phyloP scores from a whole-genome alignment of 2,329 filamentous ascomycete species.

The Colletotrichum orbiculare region DNA sequence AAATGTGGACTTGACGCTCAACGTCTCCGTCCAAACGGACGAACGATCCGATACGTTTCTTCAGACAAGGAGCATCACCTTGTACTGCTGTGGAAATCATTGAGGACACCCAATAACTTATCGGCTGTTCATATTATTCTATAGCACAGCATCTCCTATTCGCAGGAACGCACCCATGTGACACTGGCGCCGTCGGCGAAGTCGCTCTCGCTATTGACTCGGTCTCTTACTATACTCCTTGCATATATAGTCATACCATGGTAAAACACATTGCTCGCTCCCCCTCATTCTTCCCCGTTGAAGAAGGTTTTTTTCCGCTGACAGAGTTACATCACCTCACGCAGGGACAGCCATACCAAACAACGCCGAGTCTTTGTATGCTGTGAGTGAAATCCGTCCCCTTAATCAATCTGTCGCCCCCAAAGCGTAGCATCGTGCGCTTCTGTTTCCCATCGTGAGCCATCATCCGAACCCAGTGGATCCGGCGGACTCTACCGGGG shows the following conservation, averaged over 20 bases:
- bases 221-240: background rate
- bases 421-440: background rate
- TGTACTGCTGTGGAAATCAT: background rate
- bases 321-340: slow-evolving; percentile 4
- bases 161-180: background rate
- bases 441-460: background rate
- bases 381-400: background rate
- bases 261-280: slow-evolving; percentile 1
- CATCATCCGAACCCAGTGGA: slow-evolving; percentile 22
- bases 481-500: too few relatives aligned
- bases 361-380: background rate
- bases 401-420: slow-evolving; percentile 26
- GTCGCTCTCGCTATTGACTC: background rate
- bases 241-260: background rate
- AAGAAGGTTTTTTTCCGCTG: slow-evolving; percentile 21
- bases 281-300: slow-evolving; percentile 4
- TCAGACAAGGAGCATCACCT: too few relatives aligned
- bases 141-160: background rate
- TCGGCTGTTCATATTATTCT: background rate
- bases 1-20: too few relatives aligned
- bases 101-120: background rate
- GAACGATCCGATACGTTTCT: too few relatives aligned
- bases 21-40: too few relatives aligned
- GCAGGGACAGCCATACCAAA: slow-evolving; percentile 5
- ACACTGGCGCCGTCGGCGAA: too few relatives aligned